Base-by-base conservation (phyloP, 352 stramenopile genomes). In the Globisporangium yorkense region DNA sequence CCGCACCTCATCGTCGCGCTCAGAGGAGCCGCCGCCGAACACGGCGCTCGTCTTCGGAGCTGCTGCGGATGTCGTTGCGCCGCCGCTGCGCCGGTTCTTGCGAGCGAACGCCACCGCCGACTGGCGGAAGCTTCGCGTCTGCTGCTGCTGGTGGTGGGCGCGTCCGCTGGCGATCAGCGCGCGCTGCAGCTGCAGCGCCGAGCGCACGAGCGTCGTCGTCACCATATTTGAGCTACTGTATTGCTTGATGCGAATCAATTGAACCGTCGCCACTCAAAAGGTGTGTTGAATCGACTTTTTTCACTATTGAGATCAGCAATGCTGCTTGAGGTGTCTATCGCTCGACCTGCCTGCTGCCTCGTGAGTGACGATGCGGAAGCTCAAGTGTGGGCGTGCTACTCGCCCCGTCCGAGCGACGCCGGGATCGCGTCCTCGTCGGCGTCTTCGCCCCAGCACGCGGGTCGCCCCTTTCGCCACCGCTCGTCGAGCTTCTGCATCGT, bases 401-500 rank as follows among this genome's bases (percentile, higher is more conserved):
- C 37, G 27, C 62, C 60, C 33, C 50, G 31, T 12, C 60, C 60
- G 10, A 81, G 69, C 27, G 64, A 71, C 18, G 63, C 56, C 18
- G 69, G 59, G 20, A 70, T 74, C 18, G 20, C 65, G 20, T 74
- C 68, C 1, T 58, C 60, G 39, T 80, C 65, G 2, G 54, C 60
- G 56, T 89, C 66, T 52, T 92, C 69, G 35, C 79, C 78, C 89
- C 87, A 97, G 63, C 89, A 97, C 27, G 69, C 80, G 2, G 89
- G 67, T 12, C 74, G 87, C 4, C 95, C 97, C 47, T 92, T 98
- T 43, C 85, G 75, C 97, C 97, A 99, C 59, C 96, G 76, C 66
- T 98, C 83, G 63, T 99, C 88, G 18, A 99, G 75, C 27, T 87
- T 94, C 31, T 91, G 67, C 59, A 98, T 92, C 44, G 82, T 88